A percentile compares a stretch with the other conserved stretches of the same genome.
These are phyloP conservation scores for Carpinus viminea DNA, from an alignment of 306 rosid species.

Conservation along the genomic window DNA sequence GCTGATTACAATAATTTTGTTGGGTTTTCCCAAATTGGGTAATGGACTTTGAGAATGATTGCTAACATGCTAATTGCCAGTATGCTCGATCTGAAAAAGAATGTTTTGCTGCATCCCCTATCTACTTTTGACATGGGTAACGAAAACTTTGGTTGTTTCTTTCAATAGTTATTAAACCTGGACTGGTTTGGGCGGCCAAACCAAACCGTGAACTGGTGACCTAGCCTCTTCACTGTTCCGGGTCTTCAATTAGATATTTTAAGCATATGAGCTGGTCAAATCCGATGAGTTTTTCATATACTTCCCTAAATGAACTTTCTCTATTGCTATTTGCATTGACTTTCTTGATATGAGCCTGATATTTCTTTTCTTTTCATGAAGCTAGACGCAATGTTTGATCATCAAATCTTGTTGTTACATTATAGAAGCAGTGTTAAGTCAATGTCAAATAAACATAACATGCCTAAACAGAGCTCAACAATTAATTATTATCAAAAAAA, in stretches of 20 bases:
- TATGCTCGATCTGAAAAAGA: neutral
- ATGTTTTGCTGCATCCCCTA: neutral
- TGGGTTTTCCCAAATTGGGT: neutral
- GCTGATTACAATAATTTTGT: neutral
- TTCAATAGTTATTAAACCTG: too few relatives aligned
- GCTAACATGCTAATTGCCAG: neutral
- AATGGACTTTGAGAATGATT: neutral
- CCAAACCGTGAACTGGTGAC: too few relatives aligned
- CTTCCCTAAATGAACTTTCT: neutral
- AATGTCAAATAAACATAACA: neutral
- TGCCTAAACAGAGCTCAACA: neutral
- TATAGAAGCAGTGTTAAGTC: neutral
- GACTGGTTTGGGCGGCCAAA: too few relatives aligned
- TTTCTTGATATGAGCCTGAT: neutral
- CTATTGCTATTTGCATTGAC: neutral
- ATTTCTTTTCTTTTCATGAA: neutral
- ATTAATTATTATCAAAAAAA: neutral
- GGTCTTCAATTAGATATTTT: too few relatives aligned
- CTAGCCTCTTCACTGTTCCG: too few relatives aligned
- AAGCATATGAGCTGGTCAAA: too few relatives aligned
- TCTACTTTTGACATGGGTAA: neutral
- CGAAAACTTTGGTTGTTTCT: neutral
- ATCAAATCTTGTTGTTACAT: neutral
- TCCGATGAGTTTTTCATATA: too few relatives aligned
- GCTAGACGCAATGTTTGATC: neutral